Evolutionary conservation across 441 rosid genomes (phyloP), one percentile per base, ranked within the genome.

Genomic region (Erodium texanum): DNA sequence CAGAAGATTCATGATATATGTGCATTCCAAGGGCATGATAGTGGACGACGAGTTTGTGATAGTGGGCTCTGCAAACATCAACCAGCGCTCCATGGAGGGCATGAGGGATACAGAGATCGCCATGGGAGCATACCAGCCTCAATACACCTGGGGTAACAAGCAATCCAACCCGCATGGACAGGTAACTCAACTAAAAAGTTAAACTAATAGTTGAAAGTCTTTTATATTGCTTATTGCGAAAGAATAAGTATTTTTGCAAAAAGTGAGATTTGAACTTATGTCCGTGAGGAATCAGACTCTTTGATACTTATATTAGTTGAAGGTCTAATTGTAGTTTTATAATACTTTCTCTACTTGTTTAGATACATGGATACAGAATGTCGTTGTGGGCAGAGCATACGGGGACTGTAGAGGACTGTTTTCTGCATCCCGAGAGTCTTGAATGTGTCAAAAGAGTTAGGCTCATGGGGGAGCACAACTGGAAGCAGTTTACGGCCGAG

Each of bases 121-220:
- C 63, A 93, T 93, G 97, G 98, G 98, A 70, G 93, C 95, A 58
- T 93, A 93, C 79, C 98, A 93, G 80, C 98, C 98, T 77, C 83
- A 79, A 38, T 84, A 90, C 76, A 87, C 95, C 15, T 87, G 96
- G 95, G 93, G 88, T 59, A 78, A 81, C 76, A 80, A 83, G 59
- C 80, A 29, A 11, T 82, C 86, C 7, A 79, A 81, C 77, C 99
- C 99, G 11, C 84, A 66, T 18, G 99, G 95, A 71, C 97, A 93
- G 93, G 99, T 93, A 27, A 27, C 29, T n/a, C n/a, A n/a, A n/a
- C n/a, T n/a, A n/a, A n/a, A n/a, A n/a, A n/a, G n/a, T n/a, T n/a
- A n/a, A n/a, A n/a, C n/a, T n/a, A n/a, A n/a, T n/a, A n/a, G n/a
- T n/a, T n/a, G n/a, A n/a, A n/a, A n/a, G n/a, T n/a, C n/a, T n/a